phyloP scores from a whole-genome alignment of 2,329 filamentous ascomycete species.

The Hysterium pulicare region DNA sequence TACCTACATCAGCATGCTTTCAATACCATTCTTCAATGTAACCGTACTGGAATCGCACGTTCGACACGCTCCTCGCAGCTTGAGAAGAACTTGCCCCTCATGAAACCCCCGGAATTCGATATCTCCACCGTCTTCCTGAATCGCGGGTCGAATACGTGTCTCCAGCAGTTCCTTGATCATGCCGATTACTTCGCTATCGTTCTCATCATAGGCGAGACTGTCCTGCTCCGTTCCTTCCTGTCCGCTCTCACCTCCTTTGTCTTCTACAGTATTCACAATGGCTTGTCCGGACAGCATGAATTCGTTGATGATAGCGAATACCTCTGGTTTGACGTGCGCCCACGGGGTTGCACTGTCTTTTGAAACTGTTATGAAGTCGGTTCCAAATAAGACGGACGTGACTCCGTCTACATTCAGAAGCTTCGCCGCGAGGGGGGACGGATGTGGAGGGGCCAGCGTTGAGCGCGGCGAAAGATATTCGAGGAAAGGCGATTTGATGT shows the following conservation, averaged over 20 bases:
- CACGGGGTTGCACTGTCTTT: constrained; percentile 86
- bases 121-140: constrained; percentile 96
- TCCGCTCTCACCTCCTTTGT: constrained; percentile 51
- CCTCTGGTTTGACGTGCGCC: constrained; percentile 91
- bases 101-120: constrained; percentile 93
- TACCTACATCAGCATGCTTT: constrained; percentile 91
- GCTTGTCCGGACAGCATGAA: constrained; percentile 78
- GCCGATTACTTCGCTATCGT: constrained; percentile 88
- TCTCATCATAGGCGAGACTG: constrained; percentile 77
- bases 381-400: constrained; percentile 89
- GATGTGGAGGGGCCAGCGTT: constrained; percentile 82
- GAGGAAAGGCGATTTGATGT: constrained; percentile 71
- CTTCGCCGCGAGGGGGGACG: constrained; percentile 84
- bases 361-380: constrained; percentile 94
- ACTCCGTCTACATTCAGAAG: constrained; percentile 93
- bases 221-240: constrained; percentile 58
- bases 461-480: constrained; percentile 89
- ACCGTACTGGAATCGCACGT: constrained; percentile 97
- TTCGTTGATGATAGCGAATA: constrained; percentile 94
- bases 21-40: constrained; percentile 95
- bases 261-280: constrained; percentile 70
- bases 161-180: constrained; percentile 99
- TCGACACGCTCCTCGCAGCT: constrained; percentile 86
- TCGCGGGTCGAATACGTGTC: constrained; percentile 89
- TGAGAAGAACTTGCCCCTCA: constrained; percentile 78